Conservation (phyloP, 345 rosid genomes). For the Raphanus sativus region DNA sequence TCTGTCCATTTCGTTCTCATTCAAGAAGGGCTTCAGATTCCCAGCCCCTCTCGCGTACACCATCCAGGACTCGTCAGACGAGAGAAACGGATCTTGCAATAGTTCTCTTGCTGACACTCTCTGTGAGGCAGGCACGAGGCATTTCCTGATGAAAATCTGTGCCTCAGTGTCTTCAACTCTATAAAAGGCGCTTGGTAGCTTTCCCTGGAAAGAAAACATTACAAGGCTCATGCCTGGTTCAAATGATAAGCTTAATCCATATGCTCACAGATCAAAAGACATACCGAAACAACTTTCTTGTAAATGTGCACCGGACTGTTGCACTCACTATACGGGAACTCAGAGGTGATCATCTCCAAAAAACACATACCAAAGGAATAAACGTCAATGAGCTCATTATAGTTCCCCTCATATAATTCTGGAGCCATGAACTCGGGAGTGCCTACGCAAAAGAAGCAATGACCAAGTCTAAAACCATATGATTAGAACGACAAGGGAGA, state of each 20-base stretch:
- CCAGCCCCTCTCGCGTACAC: conserved; percentile 27
- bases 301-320: conserved; percentile 70
- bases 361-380: conserved; percentile 88
- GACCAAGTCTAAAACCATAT: conserved; percentile 13
- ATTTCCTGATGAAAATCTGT: conserved; percentile 62
- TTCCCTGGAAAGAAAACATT: conserved; percentile 53
- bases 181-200: conserved; percentile 68
- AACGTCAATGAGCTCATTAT: conserved; percentile 78
- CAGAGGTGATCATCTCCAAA: conserved; percentile 78
- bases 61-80: conserved; percentile 47
- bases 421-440: conserved; percentile 96
- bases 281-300: conserved; percentile 73
- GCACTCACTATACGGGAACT: conserved; percentile 81
- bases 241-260: conserved; percentile 21
- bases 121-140: conserved; percentile 60
- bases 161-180: conserved; percentile 60
- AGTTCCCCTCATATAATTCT: conserved; percentile 75
- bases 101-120: conserved; percentile 67
- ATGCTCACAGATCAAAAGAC: conserved; percentile 16
- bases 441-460: conserved; percentile 43
- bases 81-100: conserved; percentile 62
- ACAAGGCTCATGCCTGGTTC: conserved; percentile 1
- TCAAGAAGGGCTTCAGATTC: conserved; percentile 57
- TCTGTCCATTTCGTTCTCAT: conserved; percentile 50
- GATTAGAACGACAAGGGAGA: neutral